Conservation (phyloP, 192 early-diverging fungal genomes). For the Ambispora gerdemannii region DNA sequence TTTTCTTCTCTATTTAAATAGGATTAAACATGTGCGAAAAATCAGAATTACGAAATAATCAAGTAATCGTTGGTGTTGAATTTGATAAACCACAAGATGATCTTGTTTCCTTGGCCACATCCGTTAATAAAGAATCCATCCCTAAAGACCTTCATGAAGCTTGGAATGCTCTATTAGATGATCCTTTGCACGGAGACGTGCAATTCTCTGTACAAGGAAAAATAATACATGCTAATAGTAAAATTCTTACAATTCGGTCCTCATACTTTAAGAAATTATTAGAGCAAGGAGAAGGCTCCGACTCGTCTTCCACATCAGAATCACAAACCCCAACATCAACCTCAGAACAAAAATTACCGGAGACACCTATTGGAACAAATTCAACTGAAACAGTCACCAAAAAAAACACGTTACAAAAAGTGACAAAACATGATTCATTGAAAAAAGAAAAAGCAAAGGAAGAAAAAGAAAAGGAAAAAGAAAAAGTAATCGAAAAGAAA, state of each 20-base stretch:
- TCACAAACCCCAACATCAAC: too few relatives aligned
- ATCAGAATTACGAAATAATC: background rate
- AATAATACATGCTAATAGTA: background rate
- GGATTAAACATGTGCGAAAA: background rate
- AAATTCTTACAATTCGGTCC: background rate
- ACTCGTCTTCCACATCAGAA: background rate
- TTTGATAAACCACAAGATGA: background rate
- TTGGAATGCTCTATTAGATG: background rate
- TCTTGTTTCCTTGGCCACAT: background rate
- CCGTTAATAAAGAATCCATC: background rate
- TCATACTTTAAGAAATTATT: background rate
- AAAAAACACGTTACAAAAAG: background rate
- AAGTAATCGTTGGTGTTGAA: slow-evolving; percentile 8
- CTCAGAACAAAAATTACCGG: too few relatives aligned
- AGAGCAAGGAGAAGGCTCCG: background rate
- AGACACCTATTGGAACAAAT: background rate
- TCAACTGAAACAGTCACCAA: background rate
- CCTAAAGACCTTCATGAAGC: slow-evolving; percentile 1
- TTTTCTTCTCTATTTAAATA: too few relatives aligned
- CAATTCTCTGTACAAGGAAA: slow-evolving; percentile 11
- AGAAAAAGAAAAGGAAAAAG: too few relatives aligned
- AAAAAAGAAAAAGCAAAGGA: too few relatives aligned
- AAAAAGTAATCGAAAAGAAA: too few relatives aligned
- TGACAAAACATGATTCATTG: too few relatives aligned
- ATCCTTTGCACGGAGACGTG: background rate